Base-by-base conservation (phyloP, 805 yeast genomes). In the Lachancea mirantina region DNA sequence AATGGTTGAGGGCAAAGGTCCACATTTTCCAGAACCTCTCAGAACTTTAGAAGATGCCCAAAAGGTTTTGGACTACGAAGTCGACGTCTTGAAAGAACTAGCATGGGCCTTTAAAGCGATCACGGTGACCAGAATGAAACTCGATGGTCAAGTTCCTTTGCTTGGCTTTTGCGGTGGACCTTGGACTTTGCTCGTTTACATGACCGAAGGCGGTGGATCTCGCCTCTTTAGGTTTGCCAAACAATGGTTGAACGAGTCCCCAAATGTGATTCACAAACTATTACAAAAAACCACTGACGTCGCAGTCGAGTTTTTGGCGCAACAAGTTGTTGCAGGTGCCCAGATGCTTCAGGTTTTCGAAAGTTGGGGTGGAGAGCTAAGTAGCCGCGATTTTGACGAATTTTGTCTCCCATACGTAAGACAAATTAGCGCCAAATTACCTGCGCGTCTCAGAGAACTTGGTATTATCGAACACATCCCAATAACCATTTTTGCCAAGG, bases 91-190 rank as follows among this genome's bases (percentile, higher is more conserved):
- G 39, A 74, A 80, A 52, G 87, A 80, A 47, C 68, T 92, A 35
- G 95, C 70, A 35, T 92, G 97, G 96, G 96, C 96, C 4, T 84
- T 84, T 65, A 78, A 82, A 50, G 82, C 96, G n/a, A 83, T 92
- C 45, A 81, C 94, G 3, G 61, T 84, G 43, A 92, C 98, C n/a
- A 73, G 98, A 59, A 68, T 68, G 42, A 84, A 83, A 51, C 70
- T 92, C 39, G 62, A 77, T 25, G 98, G 98, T 31, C 73, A 94
- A 50, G 96, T 88, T 8, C 98, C 98, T 18, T 65, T 92, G 41
- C 68, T 92, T 32, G 98, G 98, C 3, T 92, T 92, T 62, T 83
- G 87, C 46, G 98, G 98, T 34, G 96, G 95, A 6, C 98, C 98
- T 36, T 92, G 96, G 96, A 92, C 98, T 8, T 64, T 92, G 39